These are phyloP conservation scores for Erysimum cheiri DNA, from an alignment of 441 rosid species.

Conservation along the genomic window DNA sequence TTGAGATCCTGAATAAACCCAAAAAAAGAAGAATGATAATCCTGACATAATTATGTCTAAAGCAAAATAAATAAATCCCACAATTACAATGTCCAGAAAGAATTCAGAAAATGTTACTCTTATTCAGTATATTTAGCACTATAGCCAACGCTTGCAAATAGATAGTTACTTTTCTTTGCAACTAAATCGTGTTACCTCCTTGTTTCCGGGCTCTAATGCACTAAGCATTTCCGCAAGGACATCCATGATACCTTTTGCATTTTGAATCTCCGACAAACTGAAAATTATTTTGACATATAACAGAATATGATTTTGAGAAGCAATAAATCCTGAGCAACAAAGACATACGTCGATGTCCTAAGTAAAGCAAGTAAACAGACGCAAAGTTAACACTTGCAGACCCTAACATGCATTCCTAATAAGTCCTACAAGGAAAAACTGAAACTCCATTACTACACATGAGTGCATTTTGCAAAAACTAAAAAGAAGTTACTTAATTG, in stretches of 20 bases:
- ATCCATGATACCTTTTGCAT: constrained; percentile 98
- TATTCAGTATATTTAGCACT: constrained; percentile 14
- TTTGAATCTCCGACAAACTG: constrained; percentile 97
- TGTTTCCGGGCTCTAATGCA: constrained; percentile 90
- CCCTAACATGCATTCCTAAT: constrained; percentile 6
- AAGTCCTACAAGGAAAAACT: background rate
- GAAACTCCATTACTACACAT: constrained; percentile 7
- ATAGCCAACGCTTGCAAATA: constrained; percentile 26
- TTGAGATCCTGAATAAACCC: constrained; percentile 72
- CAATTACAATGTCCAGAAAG: constrained; percentile 16
- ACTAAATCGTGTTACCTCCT: constrained; percentile 66
- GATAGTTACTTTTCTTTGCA: constrained; percentile 23
- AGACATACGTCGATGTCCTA: constrained; percentile 24
- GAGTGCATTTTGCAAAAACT: background rate
- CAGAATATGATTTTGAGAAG: constrained; percentile 26
- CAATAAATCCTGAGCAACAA: constrained; percentile 28
- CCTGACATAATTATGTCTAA: constrained; percentile 19
- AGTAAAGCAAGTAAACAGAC: constrained; percentile 7
- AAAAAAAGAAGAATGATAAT: constrained; percentile 16
- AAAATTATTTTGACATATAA: constrained; percentile 44
- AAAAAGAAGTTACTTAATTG: constrained; percentile 8
- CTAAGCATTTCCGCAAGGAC: constrained; percentile 96
- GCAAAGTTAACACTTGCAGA: constrained; percentile 8
- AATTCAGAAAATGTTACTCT: constrained; percentile 8
- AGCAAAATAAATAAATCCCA: constrained; percentile 21